phyloP scores from a whole-genome alignment of 2,329 filamentous ascomycete species.

The Botrytis cinerea region DNA sequence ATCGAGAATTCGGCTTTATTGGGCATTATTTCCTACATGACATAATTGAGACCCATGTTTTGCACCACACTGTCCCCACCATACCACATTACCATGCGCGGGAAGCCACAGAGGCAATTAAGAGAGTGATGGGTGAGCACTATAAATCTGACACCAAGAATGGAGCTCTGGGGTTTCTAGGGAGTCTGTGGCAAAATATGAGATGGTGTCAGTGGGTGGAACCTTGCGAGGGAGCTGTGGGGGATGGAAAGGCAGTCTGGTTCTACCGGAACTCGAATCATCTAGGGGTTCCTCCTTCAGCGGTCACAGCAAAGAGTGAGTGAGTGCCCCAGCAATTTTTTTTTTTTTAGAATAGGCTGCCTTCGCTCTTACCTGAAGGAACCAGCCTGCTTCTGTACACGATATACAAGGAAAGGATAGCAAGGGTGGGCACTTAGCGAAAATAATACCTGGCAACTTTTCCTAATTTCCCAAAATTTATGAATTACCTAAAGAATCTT shows the following conservation, averaged over 20 bases:
- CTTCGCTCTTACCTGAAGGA: not conserved
- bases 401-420: not conserved
- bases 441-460: not conserved
- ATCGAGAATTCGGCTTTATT: too few species aligned
- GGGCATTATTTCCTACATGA: too few species aligned
- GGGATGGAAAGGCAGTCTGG: not conserved
- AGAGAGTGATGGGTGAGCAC: too few species aligned
- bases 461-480: accelerated
- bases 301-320: not conserved
- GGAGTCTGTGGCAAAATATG: not conserved
- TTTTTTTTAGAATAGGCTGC: not conserved
- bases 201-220: not conserved
- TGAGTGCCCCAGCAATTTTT: not conserved
- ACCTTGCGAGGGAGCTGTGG: not conserved
- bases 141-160: not conserved
- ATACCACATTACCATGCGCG: too few species aligned
- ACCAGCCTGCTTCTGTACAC: not conserved
- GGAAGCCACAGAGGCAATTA: too few species aligned
- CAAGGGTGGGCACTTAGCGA: not conserved
- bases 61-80: too few species aligned
- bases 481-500: not conserved
- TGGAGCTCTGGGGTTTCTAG: not conserved
- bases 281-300: not conserved
- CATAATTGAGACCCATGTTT: too few species aligned
- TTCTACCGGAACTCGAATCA: not conserved